Conservation (phyloP, 2,329 filamentous ascomycete genomes). For the Pseudogymnoascus sp. region DNA sequence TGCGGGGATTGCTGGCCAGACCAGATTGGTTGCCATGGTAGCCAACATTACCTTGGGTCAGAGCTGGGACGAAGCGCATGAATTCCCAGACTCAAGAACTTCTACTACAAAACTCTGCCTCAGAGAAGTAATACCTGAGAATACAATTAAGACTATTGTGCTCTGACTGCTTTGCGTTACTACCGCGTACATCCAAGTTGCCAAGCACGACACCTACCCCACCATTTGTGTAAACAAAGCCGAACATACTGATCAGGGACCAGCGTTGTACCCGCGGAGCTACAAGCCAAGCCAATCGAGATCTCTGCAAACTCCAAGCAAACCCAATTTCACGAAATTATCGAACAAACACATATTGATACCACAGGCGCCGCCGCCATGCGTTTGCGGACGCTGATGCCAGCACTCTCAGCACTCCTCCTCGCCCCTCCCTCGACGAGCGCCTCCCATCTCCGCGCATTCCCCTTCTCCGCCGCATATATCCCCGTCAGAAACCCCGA, state of each 20-base stretch:
- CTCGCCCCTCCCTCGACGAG: background rate
- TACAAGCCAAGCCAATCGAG: background rate
- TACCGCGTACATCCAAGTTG: background rate
- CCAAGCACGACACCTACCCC: background rate
- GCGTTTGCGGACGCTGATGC: background rate
- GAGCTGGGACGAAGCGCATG: background rate
- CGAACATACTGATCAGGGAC: slow-evolving; percentile 38
- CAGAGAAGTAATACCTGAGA: background rate
- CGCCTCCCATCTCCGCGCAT: background rate
- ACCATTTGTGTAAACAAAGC: slow-evolving; percentile 20
- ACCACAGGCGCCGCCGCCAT: background rate
- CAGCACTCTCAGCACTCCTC: background rate
- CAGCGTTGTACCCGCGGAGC: slow-evolving; percentile 29
- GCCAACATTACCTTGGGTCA: background rate
- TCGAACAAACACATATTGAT: background rate
- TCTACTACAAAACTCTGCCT: background rate
- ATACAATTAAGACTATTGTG: background rate
- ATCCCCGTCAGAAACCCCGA: background rate
- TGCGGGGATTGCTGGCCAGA: background rate
- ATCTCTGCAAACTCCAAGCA: background rate
- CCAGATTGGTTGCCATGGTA: slow-evolving; percentile 2
- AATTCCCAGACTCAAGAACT: background rate
- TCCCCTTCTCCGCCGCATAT: background rate
- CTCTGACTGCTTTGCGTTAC: background rate
- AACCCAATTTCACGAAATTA: background rate